These are phyloP conservation scores for Diddensiella transvaalensis DNA, from an alignment of 805 yeast genomes.

Conservation along the genomic window DNA sequence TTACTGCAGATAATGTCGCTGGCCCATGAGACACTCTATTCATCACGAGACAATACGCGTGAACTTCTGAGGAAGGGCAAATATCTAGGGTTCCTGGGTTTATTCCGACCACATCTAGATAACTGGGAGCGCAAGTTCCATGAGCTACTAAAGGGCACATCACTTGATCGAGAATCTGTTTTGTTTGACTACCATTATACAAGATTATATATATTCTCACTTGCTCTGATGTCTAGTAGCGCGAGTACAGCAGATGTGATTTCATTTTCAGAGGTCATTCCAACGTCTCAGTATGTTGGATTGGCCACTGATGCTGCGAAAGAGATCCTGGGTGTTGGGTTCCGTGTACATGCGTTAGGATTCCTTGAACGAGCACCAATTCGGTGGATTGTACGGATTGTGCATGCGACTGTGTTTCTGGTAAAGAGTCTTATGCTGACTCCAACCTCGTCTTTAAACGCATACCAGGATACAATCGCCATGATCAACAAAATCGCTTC, in stretches of 20 bases:
- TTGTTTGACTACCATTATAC: conserved; percentile 83
- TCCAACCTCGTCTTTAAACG: conserved; percentile 22
- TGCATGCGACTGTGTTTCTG: conserved; percentile 83
- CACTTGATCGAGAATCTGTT: conserved; percentile 64
- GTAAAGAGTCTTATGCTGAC: conserved; percentile 65
- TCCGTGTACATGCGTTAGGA: conserved; percentile 57
- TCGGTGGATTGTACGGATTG: conserved; percentile 84
- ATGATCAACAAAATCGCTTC: conserved; percentile 70
- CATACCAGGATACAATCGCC: conserved; percentile 54
- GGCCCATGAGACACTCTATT: conserved; percentile 81
- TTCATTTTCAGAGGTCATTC: conserved; percentile 65
- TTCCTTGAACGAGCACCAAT: conserved; percentile 79
- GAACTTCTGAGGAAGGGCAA: conserved; percentile 33
- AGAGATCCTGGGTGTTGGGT: conserved; percentile 68
- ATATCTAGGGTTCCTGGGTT: conserved; percentile 64
- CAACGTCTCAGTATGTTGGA: conserved; percentile 68
- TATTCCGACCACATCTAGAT: conserved; percentile 71
- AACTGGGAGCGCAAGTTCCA: conserved; percentile 71
- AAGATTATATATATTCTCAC: conserved; percentile 75
- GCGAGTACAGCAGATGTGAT: conserved; percentile 28
- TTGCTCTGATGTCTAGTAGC: conserved; percentile 54
- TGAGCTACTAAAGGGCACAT: conserved; percentile 40
- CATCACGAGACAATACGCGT: conserved; percentile 38
- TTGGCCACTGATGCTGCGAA: conserved; percentile 81
- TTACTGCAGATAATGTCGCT: conserved; percentile 71